Evolutionary conservation across 129 eudicot species (phyloP).

Genomic region (Deinandra increscens): DNA sequence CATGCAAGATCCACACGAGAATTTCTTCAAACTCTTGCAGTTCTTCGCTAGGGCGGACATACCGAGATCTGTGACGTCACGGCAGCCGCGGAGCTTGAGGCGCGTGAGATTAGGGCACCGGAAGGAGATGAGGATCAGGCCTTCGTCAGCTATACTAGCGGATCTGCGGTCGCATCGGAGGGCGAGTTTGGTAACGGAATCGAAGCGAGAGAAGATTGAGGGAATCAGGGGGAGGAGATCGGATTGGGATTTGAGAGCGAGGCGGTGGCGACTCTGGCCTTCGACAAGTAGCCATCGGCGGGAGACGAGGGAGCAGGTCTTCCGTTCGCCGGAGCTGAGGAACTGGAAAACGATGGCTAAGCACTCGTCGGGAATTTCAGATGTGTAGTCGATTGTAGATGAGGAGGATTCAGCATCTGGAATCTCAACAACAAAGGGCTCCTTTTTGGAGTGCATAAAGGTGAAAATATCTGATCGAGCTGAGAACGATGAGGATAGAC

Average conservation of each 20-base stretch:
- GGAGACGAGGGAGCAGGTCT: no score
- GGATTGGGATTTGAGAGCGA: slow-evolving; percentile 37
- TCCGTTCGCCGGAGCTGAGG: not conserved
- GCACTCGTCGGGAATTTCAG: slow-evolving; percentile 50
- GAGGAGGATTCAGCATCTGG: not conserved
- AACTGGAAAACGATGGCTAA: slow-evolving; percentile 44
- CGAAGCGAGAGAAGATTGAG: slow-evolving; percentile 37
- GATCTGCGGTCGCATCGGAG: not conserved
- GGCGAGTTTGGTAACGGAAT: slow-evolving; percentile 45
- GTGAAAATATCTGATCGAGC: slow-evolving; percentile 26
- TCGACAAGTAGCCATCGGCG: no score
- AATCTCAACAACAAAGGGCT: slow-evolving; percentile 30
- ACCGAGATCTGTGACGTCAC: slow-evolving; percentile 41
- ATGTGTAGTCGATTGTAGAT: slow-evolving; percentile 26
- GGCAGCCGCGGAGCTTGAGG: slow-evolving; percentile 11
- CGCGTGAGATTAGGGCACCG: slow-evolving; percentile 14
- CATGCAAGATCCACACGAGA: slow-evolving; percentile 50
- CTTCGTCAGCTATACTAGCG: not conserved
- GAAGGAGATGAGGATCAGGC: not conserved
- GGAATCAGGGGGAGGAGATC: slow-evolving; percentile 21
- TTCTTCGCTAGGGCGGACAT: slow-evolving; percentile 39
- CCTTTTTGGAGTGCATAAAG: slow-evolving; percentile 24
- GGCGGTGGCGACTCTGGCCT: not conserved
- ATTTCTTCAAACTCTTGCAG: slow-evolving; percentile 40
- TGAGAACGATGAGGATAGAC: slow-evolving; percentile 15